These are phyloP conservation scores for Solanum tacnaense DNA, from an alignment of 257 asterid species.

Conservation along the genomic window DNA sequence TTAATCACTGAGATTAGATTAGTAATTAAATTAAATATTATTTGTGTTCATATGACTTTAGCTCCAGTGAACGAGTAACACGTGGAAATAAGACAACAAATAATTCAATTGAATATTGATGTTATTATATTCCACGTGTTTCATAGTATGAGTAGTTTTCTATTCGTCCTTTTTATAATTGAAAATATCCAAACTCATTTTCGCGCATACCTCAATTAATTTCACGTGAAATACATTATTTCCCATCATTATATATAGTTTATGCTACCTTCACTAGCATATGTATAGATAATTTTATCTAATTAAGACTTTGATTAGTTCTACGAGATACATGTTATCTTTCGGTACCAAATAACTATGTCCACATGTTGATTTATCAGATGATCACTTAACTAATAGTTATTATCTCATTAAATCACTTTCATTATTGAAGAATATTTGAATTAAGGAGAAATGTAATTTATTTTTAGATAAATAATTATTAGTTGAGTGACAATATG, in stretches of 20 bases:
- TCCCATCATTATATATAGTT: neutral
- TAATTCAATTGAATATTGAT: neutral
- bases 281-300: neutral
- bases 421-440: neutral
- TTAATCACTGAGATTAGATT: neutral
- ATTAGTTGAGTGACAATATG: neutral
- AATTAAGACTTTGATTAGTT: neutral
- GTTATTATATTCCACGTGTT: neutral
- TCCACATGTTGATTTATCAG: rapidly evolving
- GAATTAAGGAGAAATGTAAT: neutral
- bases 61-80: neutral
- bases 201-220: neutral
- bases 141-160: neutral
- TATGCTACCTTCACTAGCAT: neutral
- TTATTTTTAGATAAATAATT: neutral
- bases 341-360: neutral
- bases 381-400: neutral
- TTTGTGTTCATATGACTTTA: neutral
- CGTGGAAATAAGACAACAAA: neutral
- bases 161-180: neutral
- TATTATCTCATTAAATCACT: neutral
- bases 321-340: neutral
- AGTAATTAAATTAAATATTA: neutral
- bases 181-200: no score
- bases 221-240: neutral